Percentiles rank a stretch among this genome's conserved stretches.
Conservation (phyloP, 208 protist species). For the Acanthamoeba lenticulata region DNA sequence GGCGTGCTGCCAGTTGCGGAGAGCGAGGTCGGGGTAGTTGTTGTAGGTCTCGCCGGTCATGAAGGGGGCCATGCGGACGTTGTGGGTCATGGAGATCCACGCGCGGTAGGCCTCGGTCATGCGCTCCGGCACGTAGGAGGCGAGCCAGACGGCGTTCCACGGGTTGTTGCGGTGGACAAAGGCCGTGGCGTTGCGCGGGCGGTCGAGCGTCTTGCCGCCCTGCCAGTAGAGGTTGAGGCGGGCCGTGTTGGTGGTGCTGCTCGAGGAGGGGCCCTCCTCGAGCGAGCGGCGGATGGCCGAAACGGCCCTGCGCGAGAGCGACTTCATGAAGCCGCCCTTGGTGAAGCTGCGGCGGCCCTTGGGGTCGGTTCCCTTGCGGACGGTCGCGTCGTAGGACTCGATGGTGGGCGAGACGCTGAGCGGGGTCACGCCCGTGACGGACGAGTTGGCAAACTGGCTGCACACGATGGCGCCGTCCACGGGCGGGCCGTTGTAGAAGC, state of each 20-base stretch:
- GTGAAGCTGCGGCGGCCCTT: slow-evolving; percentile 70
- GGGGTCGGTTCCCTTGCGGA: slow-evolving; percentile 67
- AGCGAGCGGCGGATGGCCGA: neutral
- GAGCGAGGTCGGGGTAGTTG: slow-evolving; percentile 74
- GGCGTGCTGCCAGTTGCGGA: slow-evolving; percentile 51
- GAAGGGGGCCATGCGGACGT: neutral
- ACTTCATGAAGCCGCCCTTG: slow-evolving; percentile 60
- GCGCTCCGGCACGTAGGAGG: neutral
- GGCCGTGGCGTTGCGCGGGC: slow-evolving; percentile 5
- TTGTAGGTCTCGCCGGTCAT: slow-evolving; percentile 71
- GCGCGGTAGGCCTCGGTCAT: slow-evolving; percentile 45
- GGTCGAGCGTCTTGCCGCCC: slow-evolving; percentile 64
- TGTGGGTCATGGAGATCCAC: slow-evolving; percentile 58
- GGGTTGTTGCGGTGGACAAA: slow-evolving; percentile 67
- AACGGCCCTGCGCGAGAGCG: neutral
- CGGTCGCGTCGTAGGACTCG: slow-evolving; percentile 62
- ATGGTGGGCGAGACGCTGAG: neutral
- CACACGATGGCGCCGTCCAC: neutral
- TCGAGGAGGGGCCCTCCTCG: slow-evolving; percentile 15
- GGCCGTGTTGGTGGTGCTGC: slow-evolving; percentile 65
- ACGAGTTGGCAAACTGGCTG: slow-evolving; percentile 15
- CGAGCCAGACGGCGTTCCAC: slow-evolving; percentile 74
- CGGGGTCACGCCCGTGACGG: slow-evolving; percentile 32
- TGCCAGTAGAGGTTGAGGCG: slow-evolving; percentile 74
- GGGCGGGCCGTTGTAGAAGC: slow-evolving; percentile 69